Evolutionary conservation across 1,284 basidiomycete species (phyloP).

Genomic region (Cryptococcus hybrid): DNA sequence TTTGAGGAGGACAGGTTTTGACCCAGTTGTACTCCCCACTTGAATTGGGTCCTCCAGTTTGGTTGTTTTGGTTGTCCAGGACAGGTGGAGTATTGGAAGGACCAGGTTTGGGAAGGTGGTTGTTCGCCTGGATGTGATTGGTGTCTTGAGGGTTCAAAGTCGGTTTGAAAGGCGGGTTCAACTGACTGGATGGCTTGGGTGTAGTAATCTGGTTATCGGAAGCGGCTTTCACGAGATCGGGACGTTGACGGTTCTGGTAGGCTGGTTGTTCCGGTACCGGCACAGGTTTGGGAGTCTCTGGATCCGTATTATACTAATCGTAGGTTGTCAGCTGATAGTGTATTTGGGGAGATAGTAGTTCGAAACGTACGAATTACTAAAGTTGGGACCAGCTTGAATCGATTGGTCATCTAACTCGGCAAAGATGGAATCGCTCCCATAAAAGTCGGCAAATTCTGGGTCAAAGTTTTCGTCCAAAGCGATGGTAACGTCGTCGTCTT

Average conservation of each 20-base stretch:
- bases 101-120: neutral
- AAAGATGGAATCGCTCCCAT: slow-evolving; percentile 28
- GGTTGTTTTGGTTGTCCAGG: neutral
- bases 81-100: neutral
- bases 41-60: neutral
- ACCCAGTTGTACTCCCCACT: too few species aligned
- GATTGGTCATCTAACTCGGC: slow-evolving; percentile 18
- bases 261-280: slow-evolving; percentile 9
- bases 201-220: neutral
- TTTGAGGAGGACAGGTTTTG: too few species aligned
- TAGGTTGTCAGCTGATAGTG: too few species aligned
- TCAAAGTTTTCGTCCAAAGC: slow-evolving; percentile 33
- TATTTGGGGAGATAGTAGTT: neutral
- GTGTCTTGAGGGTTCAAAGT: neutral
- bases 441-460: slow-evolving; percentile 30
- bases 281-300: neutral
- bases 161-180: neutral
- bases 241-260: slow-evolving; percentile 44
- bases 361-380: neutral
- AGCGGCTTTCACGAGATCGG: slow-evolving; percentile 18
- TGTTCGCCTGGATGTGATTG: too few species aligned
- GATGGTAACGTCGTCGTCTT: slow-evolving; percentile 5
- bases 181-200: neutral
- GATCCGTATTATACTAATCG: neutral
- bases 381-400: neutral